A percentile compares a stretch with the other conserved stretches of the same genome.
Conservation (phyloP, 495 filamentous ascomycete genomes). For the Penicillium robsamsonii region DNA sequence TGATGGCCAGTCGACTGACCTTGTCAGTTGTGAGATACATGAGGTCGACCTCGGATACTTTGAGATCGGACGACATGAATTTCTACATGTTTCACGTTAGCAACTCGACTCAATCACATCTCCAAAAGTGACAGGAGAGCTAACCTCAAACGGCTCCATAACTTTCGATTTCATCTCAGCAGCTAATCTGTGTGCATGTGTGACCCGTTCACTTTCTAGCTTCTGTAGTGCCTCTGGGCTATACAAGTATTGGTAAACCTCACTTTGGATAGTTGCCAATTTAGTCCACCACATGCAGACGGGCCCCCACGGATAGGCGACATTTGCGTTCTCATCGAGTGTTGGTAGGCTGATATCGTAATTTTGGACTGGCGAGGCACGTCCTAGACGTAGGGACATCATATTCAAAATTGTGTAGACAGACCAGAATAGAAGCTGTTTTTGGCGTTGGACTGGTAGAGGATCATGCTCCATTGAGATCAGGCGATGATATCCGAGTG, state of each 20-base stretch:
- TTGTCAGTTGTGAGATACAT: slow-evolving; percentile 55
- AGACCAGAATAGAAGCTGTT: slow-evolving; percentile 58
- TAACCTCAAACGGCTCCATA: slow-evolving; percentile 37
- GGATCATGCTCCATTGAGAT: slow-evolving; percentile 50
- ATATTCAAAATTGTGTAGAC: slow-evolving; percentile 59
- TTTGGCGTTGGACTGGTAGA: slow-evolving; percentile 32
- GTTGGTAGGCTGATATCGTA: slow-evolving; percentile 59
- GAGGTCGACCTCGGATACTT: slow-evolving; percentile 33
- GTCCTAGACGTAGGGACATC: slow-evolving; percentile 62
- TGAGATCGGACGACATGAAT: slow-evolving; percentile 8
- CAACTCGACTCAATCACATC: background rate
- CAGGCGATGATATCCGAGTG: slow-evolving; percentile 61
- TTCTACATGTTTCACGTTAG: slow-evolving; percentile 21
- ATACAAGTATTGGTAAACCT: slow-evolving; percentile 59
- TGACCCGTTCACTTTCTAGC: slow-evolving; percentile 43
- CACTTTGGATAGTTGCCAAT: slow-evolving; percentile 55
- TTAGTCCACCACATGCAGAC: slow-evolving; percentile 47
- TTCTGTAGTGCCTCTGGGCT: slow-evolving; percentile 56
- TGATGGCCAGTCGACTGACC: slow-evolving; percentile 50
- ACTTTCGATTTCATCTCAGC: slow-evolving; percentile 32
- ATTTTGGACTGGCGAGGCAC: slow-evolving; percentile 59
- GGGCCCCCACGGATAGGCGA: slow-evolving; percentile 24
- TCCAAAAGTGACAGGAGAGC: no score
- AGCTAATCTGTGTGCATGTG: slow-evolving; percentile 34
- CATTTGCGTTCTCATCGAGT: slow-evolving; percentile 29